These are phyloP conservation scores for Rhizopus stolonifer DNA, from an alignment of 371 early-diverging fungal genomes.

Conservation along the genomic window DNA sequence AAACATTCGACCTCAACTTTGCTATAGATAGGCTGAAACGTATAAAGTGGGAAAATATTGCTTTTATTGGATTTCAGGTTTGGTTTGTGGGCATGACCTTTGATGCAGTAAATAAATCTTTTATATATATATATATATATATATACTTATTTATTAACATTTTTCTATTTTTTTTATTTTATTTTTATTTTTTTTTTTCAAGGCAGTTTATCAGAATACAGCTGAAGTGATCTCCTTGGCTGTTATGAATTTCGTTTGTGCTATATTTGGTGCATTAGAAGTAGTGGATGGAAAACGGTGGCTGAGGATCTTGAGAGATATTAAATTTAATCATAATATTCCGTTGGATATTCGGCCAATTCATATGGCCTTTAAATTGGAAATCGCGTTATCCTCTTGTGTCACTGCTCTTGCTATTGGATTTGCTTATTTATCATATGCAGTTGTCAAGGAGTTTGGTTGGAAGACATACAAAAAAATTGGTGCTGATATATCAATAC, in stretches of 20 bases:
- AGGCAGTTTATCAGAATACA: slow-evolving; percentile 46
- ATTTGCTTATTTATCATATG: slow-evolving; percentile 40
- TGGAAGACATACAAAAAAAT: slow-evolving; percentile 55
- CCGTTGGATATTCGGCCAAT: slow-evolving; percentile 19
- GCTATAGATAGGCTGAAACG: slow-evolving; percentile 35
- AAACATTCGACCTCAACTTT: not conserved
- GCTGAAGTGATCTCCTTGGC: slow-evolving; percentile 42
- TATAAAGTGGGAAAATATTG: slow-evolving; percentile 51
- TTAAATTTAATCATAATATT: slow-evolving; percentile 11
- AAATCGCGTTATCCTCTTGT: slow-evolving; percentile 37
- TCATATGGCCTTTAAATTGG: slow-evolving; percentile 33
- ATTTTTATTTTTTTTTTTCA: slow-evolving; percentile 5
- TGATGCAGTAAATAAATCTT: slow-evolving; percentile 40
- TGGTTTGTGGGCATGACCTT: slow-evolving; percentile 51
- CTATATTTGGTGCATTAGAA: slow-evolving; percentile 39
- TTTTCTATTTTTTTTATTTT: not conserved
- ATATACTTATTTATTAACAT: too few relatives aligned
- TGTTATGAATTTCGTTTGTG: slow-evolving; percentile 36
- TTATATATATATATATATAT: too few relatives aligned
- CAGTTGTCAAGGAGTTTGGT: slow-evolving; percentile 41
- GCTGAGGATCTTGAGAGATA: slow-evolving; percentile 17
- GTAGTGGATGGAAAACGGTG: slow-evolving; percentile 39
- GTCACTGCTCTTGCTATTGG: slow-evolving; percentile 30
- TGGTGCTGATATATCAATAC: slow-evolving; percentile 45
- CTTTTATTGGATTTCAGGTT: slow-evolving; percentile 42